phyloP scores from a whole-genome alignment of 805 yeast species.

The Saccharomycopsis vini region DNA sequence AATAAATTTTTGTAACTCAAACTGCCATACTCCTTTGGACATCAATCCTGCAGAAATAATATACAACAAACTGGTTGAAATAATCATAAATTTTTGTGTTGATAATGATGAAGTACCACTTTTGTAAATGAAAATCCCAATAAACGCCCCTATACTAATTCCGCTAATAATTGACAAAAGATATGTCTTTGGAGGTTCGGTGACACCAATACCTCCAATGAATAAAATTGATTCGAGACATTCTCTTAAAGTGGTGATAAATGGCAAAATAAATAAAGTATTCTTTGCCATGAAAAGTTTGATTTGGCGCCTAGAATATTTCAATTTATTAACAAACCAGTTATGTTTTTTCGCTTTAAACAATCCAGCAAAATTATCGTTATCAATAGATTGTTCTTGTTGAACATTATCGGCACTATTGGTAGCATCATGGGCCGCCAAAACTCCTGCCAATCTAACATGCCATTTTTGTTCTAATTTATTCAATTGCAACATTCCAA shows the following conservation, averaged over 20 bases:
- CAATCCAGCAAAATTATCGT: no score
- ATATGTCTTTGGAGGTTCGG: slow-evolving; percentile 56
- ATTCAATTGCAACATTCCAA: slow-evolving; percentile 71
- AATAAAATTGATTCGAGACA: slow-evolving; percentile 90
- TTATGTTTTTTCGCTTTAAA: not conserved
- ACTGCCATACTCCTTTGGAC: slow-evolving; percentile 84
- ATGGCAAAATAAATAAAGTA: slow-evolving; percentile 69
- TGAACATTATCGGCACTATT: not conserved
- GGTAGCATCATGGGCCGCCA: slow-evolving; percentile 16
- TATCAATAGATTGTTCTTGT: not conserved
- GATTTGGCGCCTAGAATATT: no score
- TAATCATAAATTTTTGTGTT: slow-evolving; percentile 61
- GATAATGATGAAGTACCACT: slow-evolving; percentile 69
- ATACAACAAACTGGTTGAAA: slow-evolving; percentile 73
- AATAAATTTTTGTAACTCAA: slow-evolving; percentile 72
- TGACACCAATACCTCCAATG: slow-evolving; percentile 79
- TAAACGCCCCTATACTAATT: slow-evolving; percentile 43
- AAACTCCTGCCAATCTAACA: slow-evolving; percentile 41
- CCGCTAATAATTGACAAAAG: slow-evolving; percentile 59
- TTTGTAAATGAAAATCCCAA: slow-evolving; percentile 62
- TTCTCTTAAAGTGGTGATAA: slow-evolving; percentile 79
- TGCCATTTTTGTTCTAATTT: slow-evolving; percentile 79
- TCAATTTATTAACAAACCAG: slow-evolving; percentile 20
- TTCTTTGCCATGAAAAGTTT: slow-evolving; percentile 44
- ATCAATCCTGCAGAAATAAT: slow-evolving; percentile 80